These are phyloP conservation scores for Penicillium pulvis DNA, from an alignment of 495 filamentous ascomycete genomes.

Conservation along the genomic window DNA sequence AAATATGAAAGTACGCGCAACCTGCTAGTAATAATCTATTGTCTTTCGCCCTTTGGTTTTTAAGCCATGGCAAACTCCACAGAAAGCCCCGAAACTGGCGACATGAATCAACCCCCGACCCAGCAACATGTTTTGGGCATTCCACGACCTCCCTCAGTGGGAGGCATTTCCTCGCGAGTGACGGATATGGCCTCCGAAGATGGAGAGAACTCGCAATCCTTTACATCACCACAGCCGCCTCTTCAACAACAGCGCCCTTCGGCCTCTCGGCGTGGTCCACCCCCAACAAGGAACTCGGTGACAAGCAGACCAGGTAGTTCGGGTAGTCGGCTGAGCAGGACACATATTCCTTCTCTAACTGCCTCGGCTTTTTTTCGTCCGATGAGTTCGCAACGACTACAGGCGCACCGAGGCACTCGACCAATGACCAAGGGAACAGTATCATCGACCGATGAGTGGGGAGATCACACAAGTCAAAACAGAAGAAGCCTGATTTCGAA, in stretches of 20 bases:
- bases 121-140: slow-evolving; percentile 42
- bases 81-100: slow-evolving; percentile 29
- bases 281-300: slow-evolving; percentile 39
- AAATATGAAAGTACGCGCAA: slow-evolving; percentile 1
- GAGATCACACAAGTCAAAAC: slow-evolving; percentile 49
- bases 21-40: neutral
- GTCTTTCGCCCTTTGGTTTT: neutral
- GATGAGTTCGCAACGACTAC: slow-evolving; percentile 94
- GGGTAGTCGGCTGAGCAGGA: slow-evolving; percentile 74
- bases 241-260: slow-evolving; percentile 50
- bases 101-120: slow-evolving; percentile 25
- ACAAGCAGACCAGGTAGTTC: slow-evolving; percentile 61
- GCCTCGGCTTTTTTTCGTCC: slow-evolving; percentile 92
- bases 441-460: slow-evolving; percentile 44
- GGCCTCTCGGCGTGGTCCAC: slow-evolving; percentile 53
- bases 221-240: slow-evolving; percentile 43
- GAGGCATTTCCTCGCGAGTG: slow-evolving; percentile 80
- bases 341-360: slow-evolving; percentile 86
- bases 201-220: slow-evolving; percentile 46
- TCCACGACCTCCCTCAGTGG: slow-evolving; percentile 48
- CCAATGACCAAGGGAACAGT: slow-evolving; percentile 47
- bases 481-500: slow-evolving; percentile 52
- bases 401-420: slow-evolving; percentile 77
- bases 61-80: slow-evolving; percentile 31
- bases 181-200: slow-evolving; percentile 70